These are phyloP conservation scores for Pythium scleroteichum DNA, from an alignment of 352 stramenopile species.

Conservation along the genomic window DNA sequence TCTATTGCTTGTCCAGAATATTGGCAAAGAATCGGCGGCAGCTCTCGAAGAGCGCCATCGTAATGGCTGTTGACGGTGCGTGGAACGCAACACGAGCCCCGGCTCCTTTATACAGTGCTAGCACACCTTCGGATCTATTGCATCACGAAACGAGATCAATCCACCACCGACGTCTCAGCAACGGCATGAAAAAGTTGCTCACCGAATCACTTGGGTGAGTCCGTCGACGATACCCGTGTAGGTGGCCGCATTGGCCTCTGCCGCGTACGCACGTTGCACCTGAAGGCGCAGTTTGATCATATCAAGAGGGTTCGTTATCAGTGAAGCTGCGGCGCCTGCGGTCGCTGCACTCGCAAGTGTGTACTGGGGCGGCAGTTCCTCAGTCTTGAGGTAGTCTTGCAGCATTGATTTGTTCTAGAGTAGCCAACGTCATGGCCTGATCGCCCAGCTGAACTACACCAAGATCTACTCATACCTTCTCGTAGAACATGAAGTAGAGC, in stretches of 20 bases:
- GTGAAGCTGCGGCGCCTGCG: slow-evolving; percentile 91
- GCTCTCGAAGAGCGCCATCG: slow-evolving; percentile 96
- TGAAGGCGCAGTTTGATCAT: slow-evolving; percentile 95
- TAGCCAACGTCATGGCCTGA: not conserved
- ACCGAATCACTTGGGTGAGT: slow-evolving; percentile 78
- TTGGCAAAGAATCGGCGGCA: slow-evolving; percentile 64
- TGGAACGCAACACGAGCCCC: slow-evolving; percentile 94
- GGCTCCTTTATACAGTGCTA: slow-evolving; percentile 94
- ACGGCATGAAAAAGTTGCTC: too few species aligned
- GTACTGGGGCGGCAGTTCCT: slow-evolving; percentile 60
- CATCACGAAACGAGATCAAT: not conserved
- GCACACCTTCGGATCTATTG: slow-evolving; percentile 80
- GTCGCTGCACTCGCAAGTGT: slow-evolving; percentile 69
- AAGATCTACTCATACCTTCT: too few species aligned
- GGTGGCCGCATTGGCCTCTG: slow-evolving; percentile 28
- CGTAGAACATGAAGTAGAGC: slow-evolving; percentile 98
- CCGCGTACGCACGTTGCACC: slow-evolving; percentile 52
- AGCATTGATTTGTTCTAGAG: slow-evolving; percentile 56
- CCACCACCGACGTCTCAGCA: too few species aligned
- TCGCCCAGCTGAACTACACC: too few species aligned
- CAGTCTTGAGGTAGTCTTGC: slow-evolving; percentile 38
- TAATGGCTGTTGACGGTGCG: slow-evolving; percentile 95
- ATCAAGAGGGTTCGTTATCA: slow-evolving; percentile 97
- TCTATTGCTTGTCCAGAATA: slow-evolving; percentile 24
- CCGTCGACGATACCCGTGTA: slow-evolving; percentile 88